phyloP scores from a whole-genome alignment of 1,284 basidiomycete genomes.

The Taiwanofungus camphoratus region DNA sequence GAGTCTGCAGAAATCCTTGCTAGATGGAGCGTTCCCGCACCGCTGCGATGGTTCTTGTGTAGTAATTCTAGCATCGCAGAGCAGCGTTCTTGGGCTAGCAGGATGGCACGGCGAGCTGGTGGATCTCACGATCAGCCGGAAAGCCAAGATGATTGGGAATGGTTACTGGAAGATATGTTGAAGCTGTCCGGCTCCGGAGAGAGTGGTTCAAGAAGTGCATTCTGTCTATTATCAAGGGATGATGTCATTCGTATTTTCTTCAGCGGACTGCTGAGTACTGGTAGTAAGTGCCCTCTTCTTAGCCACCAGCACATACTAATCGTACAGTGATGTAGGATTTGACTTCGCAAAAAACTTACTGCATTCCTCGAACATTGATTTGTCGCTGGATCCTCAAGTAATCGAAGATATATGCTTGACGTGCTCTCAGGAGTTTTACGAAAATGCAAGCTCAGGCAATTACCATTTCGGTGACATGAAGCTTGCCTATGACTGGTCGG shows the following conservation, averaged over 20 bases:
- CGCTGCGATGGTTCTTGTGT: slow-evolving; percentile 81
- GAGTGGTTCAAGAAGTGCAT: slow-evolving; percentile 61
- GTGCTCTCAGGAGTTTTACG: slow-evolving; percentile 85
- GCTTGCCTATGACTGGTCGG: slow-evolving; percentile 89
- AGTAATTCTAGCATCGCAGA: slow-evolving; percentile 60
- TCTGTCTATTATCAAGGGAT: slow-evolving; percentile 65
- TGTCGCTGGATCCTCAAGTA: slow-evolving; percentile 43
- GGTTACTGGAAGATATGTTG: slow-evolving; percentile 83
- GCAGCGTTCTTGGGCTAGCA: slow-evolving; percentile 82
- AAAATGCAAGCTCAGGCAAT: slow-evolving; percentile 88
- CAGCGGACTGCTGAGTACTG: slow-evolving; percentile 75
- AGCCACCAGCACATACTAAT: slow-evolving; percentile 2
- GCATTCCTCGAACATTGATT: slow-evolving; percentile 43
- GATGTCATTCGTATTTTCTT: slow-evolving; percentile 81
- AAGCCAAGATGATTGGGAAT: slow-evolving; percentile 76
- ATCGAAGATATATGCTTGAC: slow-evolving; percentile 78
- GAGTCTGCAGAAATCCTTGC: slow-evolving; percentile 87
- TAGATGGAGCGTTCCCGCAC: slow-evolving; percentile 78
- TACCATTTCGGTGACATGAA: slow-evolving; percentile 93
- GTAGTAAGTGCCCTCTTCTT: slow-evolving; percentile 61
- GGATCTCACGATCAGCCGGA: slow-evolving; percentile 49
- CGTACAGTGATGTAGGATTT: slow-evolving; percentile 53
- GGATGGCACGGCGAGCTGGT: slow-evolving; percentile 74
- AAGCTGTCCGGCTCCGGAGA: slow-evolving; percentile 70
- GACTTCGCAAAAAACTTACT: slow-evolving; percentile 69